Base-by-base conservation (phyloP, 1,139 yeast genomes). In the Scheffersomyces parashehatae region DNA sequence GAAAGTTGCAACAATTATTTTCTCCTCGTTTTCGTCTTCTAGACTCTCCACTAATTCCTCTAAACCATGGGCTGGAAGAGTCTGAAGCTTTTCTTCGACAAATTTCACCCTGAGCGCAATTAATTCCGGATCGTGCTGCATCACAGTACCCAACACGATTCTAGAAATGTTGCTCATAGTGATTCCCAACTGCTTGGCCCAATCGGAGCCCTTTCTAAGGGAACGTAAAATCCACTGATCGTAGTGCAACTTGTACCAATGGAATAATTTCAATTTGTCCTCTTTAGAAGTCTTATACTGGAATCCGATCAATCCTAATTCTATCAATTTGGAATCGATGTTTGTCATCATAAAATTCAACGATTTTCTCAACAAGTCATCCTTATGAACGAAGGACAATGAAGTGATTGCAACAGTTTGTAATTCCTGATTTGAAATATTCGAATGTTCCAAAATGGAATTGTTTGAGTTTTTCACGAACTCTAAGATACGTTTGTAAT, bases 331-430 rank as follows among this genome's bases (percentile, higher is more conserved):
- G 4, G 78, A 68, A 49, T 80, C 84, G 43, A 81, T 74, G 54
- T 82, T 82, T 37, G 77, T 75, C 49, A 65, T 60, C 11, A 83
- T 76, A 53, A 77, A 82, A 48, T 81, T 81, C 47, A 83, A 66
- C 0, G 82, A 70, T 55, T 81, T 79, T 36, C 65, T 63, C 15
- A 79, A 65, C 43, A 83, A 59, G n/a, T 75, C 79, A 8, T 59
- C 59, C 39, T 72, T 71, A 9, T 60, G 55, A 24, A 73, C 69
- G 53, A 73, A 82, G 1, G 83, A 79, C 28, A 83, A 61, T 7
- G 84, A 70, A 29, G 77, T 69, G 9, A 83, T 65, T 0, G 85
- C 84, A 8, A 75, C 67, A 3, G 80, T 73, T 55, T 81, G 85
- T 29, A 82, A 59, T 29, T 70, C 74, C n/a, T 54, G 53, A 1